Evolutionary conservation across 352 stramenopile species (phyloP), one percentile per base, ranked within the genome.

Genomic region (Peronosclerospora sorghi): DNA sequence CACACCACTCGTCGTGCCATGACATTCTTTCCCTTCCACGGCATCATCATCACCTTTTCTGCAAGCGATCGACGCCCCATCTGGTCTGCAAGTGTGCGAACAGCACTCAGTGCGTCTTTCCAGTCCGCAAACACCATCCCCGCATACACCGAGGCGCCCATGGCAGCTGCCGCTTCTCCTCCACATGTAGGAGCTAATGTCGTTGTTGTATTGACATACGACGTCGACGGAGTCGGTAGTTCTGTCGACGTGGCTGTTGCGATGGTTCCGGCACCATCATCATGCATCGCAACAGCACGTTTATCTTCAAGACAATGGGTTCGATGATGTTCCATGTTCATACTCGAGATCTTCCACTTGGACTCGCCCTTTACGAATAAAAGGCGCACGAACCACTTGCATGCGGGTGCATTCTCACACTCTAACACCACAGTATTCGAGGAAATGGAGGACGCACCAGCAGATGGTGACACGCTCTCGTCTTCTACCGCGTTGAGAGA

Each of bases 351-450:
- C 45, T 80, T 82, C 73, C 73, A 86, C 40, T 74, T 68, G 34
- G 72, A 68, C 35, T 83, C 73, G 38, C 59, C 72, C 55, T 80
- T 82, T 40, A 73, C 53, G 42, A 72, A 78, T 34, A 56, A 60
- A 34, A 86, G 48, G 4, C 66, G 65, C 58, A 86, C 73, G 37
- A 83, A 86, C 73, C 73, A 86, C 50, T 82, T 86, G 64, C 73
- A 86, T 38, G 56, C 48, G 6, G 73, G 73, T 23, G 73, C 68
- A 45, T 70, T 68, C 42, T 72, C 66, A 43, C 73, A 86, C 54
- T 83, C 73, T 27, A 86, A 24, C 20, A 82, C 52, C 8, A 82
- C 61, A 13, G 59, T 54, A 52, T 85, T 75, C 15, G 38, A 38
- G 21, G 51, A 59, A 26, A 37, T 13, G 5, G 57, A 23, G 9